These are phyloP conservation scores for Sorghum bicolor DNA, from an alignment of 176 grass and related monocot species.

Conservation along the genomic window Sorghum_bicolor_NCBIv3 NC_012879.2:2648501-2649000, in stretches of 20 bases:
- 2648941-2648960: too few species aligned
- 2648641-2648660: background rate
- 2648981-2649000: too few species aligned
- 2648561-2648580: background rate
- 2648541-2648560: background rate
- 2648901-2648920: too few species aligned
- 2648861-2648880: too few species aligned
- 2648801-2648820: background rate
- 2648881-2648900: too few species aligned
- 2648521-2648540: slow-evolving; percentile 15
- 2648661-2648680: background rate
- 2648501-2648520: slow-evolving; percentile 9
- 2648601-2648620: background rate
- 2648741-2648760: background rate
- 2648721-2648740: too few species aligned
- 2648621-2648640: background rate
- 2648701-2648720: too few species aligned
- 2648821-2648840: background rate
- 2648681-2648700: background rate
- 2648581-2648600: background rate
- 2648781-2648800: background rate
- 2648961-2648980: too few species aligned
- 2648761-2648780: background rate
- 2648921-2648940: too few species aligned
- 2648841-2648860: background rate